A percentile compares a stretch with the other conserved stretches of the same genome.
Conservation (phyloP, 768 basidiomycete species). For the Xanthoconium purpureum region DNA sequence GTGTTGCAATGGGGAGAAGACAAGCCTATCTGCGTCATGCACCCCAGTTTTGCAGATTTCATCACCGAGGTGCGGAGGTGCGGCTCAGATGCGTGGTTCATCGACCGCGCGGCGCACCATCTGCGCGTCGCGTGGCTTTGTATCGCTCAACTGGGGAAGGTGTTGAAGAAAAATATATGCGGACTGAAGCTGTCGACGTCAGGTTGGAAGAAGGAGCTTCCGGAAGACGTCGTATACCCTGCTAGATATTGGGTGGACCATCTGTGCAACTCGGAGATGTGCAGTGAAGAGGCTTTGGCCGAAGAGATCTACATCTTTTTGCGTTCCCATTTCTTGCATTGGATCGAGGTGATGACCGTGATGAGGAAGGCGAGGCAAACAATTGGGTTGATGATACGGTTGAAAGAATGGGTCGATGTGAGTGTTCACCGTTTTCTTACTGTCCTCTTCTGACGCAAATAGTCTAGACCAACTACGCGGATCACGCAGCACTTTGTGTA, state of each 20-base stretch:
- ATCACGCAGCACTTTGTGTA: slow-evolving; percentile 14
- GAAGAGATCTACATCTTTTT: slow-evolving; percentile 22
- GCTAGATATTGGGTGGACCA: slow-evolving; percentile 31
- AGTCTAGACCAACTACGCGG: slow-evolving; percentile 10
- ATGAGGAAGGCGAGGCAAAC: slow-evolving; percentile 33
- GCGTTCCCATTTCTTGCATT: slow-evolving; percentile 29
- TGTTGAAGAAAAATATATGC: slow-evolving; percentile 27
- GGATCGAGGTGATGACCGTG: slow-evolving; percentile 34
- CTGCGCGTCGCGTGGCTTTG: slow-evolving; percentile 26
- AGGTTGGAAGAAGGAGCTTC: slow-evolving; percentile 14
- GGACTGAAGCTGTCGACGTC: slow-evolving; percentile 19
- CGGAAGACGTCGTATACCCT: slow-evolving; percentile 28
- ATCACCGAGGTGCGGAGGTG: slow-evolving; percentile 31
- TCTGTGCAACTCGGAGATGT: slow-evolving; percentile 15
- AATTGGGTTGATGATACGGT: slow-evolving; percentile 23
- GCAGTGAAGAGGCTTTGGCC: slow-evolving; percentile 1
- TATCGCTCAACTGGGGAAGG: slow-evolving; percentile 12
- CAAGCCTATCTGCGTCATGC: slow-evolving; percentile 30
- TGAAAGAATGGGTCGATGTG: slow-evolving; percentile 29
- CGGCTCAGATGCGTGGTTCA: slow-evolving; percentile 27
- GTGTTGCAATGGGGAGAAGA: slow-evolving; percentile 29
- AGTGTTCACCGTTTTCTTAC: neutral
- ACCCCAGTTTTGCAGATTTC: slow-evolving; percentile 36
- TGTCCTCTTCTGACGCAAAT: neutral
- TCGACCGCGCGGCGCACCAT: slow-evolving; percentile 24